A percentile compares a stretch with the other conserved stretches of the same genome.
phyloP scores from a whole-genome alignment of 495 filamentous ascomycete species.

The Xylaria longipes region DNA sequence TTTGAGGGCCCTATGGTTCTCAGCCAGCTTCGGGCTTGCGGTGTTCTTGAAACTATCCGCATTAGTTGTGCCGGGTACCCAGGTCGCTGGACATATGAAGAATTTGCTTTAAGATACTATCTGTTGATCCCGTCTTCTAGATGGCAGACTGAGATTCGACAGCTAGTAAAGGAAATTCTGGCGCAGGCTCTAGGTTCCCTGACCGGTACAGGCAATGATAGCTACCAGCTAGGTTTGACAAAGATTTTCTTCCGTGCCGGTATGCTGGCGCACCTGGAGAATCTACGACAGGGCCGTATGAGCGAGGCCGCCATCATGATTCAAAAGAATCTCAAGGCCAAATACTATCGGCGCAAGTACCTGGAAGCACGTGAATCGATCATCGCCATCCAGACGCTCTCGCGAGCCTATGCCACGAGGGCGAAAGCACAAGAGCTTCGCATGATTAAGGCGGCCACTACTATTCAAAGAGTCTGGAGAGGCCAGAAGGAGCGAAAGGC shows the following conservation, averaged over 20 bases:
- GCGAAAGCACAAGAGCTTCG: constrained; percentile 81
- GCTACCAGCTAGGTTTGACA: constrained; percentile 94
- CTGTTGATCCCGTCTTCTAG: constrained; percentile 91
- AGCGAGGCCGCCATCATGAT: constrained; percentile 98
- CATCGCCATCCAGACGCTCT: constrained; percentile 75
- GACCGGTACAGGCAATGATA: constrained; percentile 82
- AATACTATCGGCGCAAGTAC: constrained; percentile 93
- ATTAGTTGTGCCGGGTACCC: constrained; percentile 98
- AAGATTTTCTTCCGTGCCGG: constrained; percentile 99
- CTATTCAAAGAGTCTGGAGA: constrained; percentile 94
- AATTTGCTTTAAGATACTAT: constrained; percentile 97
- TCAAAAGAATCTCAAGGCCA: constrained; percentile 95
- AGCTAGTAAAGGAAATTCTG: constrained; percentile 92
- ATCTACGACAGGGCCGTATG: constrained; percentile 83
- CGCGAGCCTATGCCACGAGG: constrained; percentile 76
- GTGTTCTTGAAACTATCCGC: constrained; percentile 97
- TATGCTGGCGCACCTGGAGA: constrained; percentile 98
- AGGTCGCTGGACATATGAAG: constrained; percentile 98
- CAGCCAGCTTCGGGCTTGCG: constrained; percentile 94
- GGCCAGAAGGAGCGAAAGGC: constrained; percentile 83
- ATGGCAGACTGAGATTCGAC: constrained; percentile 91
- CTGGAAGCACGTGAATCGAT: constrained; percentile 85
- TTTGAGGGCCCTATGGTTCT: constrained; percentile 99
- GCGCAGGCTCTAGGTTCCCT: constrained; percentile 82
- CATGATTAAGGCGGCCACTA: constrained; percentile 83